phyloP scores from a whole-genome alignment of 2,329 filamentous ascomycete species.

The Scedosporium aurantiacum region DNA sequence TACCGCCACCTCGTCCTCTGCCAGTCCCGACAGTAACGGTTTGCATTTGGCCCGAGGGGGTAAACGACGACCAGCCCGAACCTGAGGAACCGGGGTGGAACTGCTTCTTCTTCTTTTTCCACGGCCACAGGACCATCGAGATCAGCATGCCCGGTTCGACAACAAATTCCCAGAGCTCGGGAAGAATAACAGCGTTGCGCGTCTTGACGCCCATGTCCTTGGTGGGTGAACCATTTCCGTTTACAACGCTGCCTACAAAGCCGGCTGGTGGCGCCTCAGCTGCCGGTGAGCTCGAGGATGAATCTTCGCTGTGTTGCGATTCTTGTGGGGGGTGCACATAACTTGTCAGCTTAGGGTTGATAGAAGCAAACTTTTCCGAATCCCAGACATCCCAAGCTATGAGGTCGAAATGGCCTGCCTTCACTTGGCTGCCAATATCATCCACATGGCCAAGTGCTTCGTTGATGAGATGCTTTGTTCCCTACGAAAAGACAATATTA shows the following conservation, averaged over 20 bases:
- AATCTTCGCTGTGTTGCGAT: not conserved
- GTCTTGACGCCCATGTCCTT: not conserved
- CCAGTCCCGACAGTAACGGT: not conserved
- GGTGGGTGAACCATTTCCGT: not conserved
- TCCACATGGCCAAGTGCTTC: conserved; percentile 8
- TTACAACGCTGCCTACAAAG: not conserved
- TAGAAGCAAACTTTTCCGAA: conserved; percentile 3
- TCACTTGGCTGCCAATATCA: conserved; percentile 3
- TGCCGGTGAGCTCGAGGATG: not conserved
- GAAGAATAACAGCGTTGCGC: conserved; percentile 7
- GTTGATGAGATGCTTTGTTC: conserved; percentile 8
- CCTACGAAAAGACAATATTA: not conserved
- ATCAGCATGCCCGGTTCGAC: conserved; percentile 11
- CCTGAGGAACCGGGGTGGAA: not conserved
- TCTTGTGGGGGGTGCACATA: conserved; percentile 4
- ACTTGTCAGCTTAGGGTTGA: conserved; percentile 8
- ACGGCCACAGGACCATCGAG: conserved; percentile 9
- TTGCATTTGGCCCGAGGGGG: not conserved
- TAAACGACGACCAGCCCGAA: conserved; percentile 1
- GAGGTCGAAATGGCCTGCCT: conserved; percentile 10
- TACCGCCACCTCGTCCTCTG: not conserved
- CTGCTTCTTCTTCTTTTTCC: not conserved
- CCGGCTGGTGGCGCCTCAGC: not conserved
- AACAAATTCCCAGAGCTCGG: conserved; percentile 11
- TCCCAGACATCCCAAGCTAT: conserved; percentile 5